Percentiles rank a stretch among this genome's conserved stretches.
These are phyloP conservation scores for Austropuccinia psidii DNA, from an alignment of 1,284 basidiomycete genomes.

Conservation along the genomic window DNA sequence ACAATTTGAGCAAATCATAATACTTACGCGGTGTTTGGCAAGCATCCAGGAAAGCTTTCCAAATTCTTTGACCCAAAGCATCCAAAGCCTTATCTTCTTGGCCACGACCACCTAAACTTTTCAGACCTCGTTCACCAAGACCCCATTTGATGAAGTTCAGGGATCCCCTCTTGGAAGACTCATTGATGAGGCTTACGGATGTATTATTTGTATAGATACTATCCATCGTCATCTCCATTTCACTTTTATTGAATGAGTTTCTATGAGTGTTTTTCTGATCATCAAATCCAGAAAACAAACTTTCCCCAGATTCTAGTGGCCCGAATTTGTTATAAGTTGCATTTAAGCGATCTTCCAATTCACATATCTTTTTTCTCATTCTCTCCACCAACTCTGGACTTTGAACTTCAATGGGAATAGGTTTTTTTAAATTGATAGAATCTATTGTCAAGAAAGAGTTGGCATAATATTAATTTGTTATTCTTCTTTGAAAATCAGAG, in stretches of 20 bases:
- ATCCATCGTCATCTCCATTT: neutral
- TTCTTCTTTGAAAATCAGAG: neutral
- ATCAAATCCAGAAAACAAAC: neutral
- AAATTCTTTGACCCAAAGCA: neutral
- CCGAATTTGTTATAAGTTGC: neutral
- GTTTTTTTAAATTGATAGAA: neutral
- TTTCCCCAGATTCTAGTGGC: neutral
- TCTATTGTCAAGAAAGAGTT: neutral
- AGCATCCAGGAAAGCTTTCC: neutral
- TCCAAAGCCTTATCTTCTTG: neutral
- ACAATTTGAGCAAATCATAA: too few species aligned
- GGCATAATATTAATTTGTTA: neutral
- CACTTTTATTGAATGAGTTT: neutral
- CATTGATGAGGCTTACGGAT: neutral
- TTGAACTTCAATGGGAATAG: neutral
- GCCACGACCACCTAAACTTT: neutral
- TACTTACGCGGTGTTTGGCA: too few species aligned
- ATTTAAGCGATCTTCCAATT: neutral
- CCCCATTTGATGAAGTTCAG: neutral
- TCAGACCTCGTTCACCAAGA: neutral
- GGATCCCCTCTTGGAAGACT: too few species aligned
- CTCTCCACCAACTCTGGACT: neutral
- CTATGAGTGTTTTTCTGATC: neutral
- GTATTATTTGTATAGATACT: neutral
- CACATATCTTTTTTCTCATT: conserved; percentile 1